A percentile compares a stretch with the other conserved stretches of the same genome.
Conservation (phyloP, 805 yeast genomes). For the Ogataea zsoltii region DNA sequence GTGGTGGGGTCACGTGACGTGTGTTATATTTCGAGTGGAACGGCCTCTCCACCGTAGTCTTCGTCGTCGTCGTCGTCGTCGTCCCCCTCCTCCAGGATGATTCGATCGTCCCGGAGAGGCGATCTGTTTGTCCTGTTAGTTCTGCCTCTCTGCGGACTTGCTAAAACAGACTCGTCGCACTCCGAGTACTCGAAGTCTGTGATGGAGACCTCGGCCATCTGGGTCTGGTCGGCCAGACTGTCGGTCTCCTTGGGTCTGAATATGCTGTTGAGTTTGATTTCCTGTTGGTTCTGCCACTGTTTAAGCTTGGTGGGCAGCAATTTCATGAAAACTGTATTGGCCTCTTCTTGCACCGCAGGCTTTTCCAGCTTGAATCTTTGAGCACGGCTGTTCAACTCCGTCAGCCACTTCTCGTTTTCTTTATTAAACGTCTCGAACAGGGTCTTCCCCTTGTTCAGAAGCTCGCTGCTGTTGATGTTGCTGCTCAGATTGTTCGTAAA, state of each 20-base stretch:
- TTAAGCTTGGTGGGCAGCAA: neutral
- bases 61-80: slow-evolving; percentile 23
- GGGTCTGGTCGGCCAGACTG: slow-evolving; percentile 4
- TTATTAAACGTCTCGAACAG: slow-evolving; percentile 28
- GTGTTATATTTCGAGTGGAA: slow-evolving; percentile 4
- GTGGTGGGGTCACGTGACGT: neutral
- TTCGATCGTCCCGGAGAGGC: neutral
- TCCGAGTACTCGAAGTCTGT: slow-evolving; percentile 21
- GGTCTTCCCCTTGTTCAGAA: slow-evolving; percentile 27
- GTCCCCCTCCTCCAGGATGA: slow-evolving; percentile 11
- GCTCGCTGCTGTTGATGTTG: slow-evolving; percentile 24
- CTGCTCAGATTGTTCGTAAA: slow-evolving; percentile 28
- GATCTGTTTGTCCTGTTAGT: neutral
- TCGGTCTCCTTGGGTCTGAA: slow-evolving; percentile 13
- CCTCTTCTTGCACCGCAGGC: slow-evolving; percentile 12
- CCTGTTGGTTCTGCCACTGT: neutral
- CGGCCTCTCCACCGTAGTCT: slow-evolving; percentile 27
- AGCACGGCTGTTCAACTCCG: slow-evolving; percentile 16
- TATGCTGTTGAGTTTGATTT: slow-evolving; percentile 1
- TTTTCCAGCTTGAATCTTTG: slow-evolving; percentile 13
- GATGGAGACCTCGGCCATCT: slow-evolving; percentile 1
- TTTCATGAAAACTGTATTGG: slow-evolving; percentile 9
- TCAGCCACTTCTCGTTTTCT: slow-evolving; percentile 28
- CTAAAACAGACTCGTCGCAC: slow-evolving; percentile 24
- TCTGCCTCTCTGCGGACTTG: neutral